Evolutionary conservation across 345 rosid species (phyloP), one percentile per base, ranked within the genome.

Genomic region (Citrus hindsii): DNA sequence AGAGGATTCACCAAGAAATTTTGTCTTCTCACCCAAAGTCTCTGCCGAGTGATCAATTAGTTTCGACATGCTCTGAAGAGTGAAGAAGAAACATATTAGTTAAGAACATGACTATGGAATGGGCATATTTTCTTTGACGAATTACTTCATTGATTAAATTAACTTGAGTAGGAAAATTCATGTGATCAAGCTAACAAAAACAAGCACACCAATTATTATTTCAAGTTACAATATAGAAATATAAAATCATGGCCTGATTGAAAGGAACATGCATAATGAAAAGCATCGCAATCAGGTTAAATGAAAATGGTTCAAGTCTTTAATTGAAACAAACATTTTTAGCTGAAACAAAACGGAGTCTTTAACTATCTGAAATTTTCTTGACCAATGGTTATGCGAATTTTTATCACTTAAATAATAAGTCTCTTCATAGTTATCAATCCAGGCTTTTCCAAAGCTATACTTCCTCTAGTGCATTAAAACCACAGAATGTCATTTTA

Each of bases 51-150:
- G 51, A 80, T 87, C 85, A 76, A 87, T 76, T 32, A 88, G 86
- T 74, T 79, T 84, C 33, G 76, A 78, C 88, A 88, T 84, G 85
- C 90, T 87, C 93, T 90, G 37, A 80, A 76, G 40, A 58, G 28
- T 53, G n/a, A 70, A 61, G n/a, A 32, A 62, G 46, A 63, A n/a
- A 51, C 56, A 25, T 5, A 28, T n/a, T 32, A 67, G 21, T 76
- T 51, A 14, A 51, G 25, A 42, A 10, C 12, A 42, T 42, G 51
- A 42, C 12, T 42, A 42, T 42, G 16, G 51, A 42, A 46, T 46
- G 9, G 5, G 38, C 37, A 27, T 69, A 27, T 51, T 28, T 3
- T 68, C 33, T 61, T 38, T 24, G 27, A 67, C 38, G 27, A 67
- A 67, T 67, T 38, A 25, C 16, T 67, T 67, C 1, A 21, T 38